Base-by-base conservation (phyloP, 192 early-diverging fungal genomes). In the Backusella australiensis region DNA sequence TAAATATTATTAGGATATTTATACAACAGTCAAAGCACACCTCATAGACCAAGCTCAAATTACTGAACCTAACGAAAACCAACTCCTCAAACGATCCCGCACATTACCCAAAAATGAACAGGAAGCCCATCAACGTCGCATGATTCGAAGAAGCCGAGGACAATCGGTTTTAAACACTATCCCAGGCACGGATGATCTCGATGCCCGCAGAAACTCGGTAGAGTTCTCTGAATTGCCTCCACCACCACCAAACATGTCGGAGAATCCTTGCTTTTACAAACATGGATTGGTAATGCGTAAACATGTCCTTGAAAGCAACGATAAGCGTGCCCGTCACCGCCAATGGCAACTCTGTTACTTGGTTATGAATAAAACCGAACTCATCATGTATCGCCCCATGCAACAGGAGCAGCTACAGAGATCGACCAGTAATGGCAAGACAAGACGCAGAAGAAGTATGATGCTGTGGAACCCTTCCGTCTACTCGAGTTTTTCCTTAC, bases 281-380 rank as follows among this genome's bases (percentile, higher is more conserved):
- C 70, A 71, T 23, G 70, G 70, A 0, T 26, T 71, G 7, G 70
- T 71, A 3, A 71, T 71, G 70, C 70, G 70, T 5, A 71, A 71
- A 46, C 70, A 71, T 49, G 70, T 71, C 12, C 29, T 71, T 42
- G 70, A 71, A 49, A 71, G 44, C 17, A 71, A 39, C 5, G 70
- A 71, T 34, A 71, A 71, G 39, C 39, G 44, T 29, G 70, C 70
- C 17, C 39, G 70, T 19, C 39, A 71, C 8, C 39, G 70, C 4
- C 70, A 71, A 71, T 71, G 70, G 70, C 70, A 71, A 4, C 39
- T 71, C 15, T 71, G 70, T 17, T 71, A 71, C 29, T 14, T 71
- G 14, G 70, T 71, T 3, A 49, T 71, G 70, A 71, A 49, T 49
- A 44, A 71, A 26, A 49, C 70, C 0, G 41, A 71, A 17, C 39